Base-by-base conservation (phyloP, 1,139 yeast genomes). In the Kodamaea sp. region DNA sequence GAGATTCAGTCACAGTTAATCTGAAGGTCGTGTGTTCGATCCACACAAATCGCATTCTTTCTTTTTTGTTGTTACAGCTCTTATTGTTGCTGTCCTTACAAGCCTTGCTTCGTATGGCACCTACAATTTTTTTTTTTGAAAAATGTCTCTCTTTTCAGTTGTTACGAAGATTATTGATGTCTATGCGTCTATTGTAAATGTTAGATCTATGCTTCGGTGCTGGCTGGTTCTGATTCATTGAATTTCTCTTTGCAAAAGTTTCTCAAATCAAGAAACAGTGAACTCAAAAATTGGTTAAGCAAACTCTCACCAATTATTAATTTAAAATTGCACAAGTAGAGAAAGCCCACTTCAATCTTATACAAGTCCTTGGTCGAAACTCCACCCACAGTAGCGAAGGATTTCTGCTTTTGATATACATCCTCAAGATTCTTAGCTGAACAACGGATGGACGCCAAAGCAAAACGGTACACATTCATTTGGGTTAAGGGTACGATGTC, bases 11-110 rank as follows among this genome's bases (percentile, higher is more conserved):
- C 61, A 48, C 59, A 58, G 61, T 55, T 57, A 55, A 69, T 69
- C 74, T 68, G 73, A 65, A 70, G 75, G 76, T 70, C 74, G 71
- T 70, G 75, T 69, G 76, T 70, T 70, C 76, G 74, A 70, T 70
- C 75, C 76, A 69, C 76, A 54, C 41, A 46, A 46, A 41, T 38
- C 48, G 50, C 48, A 45, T 38, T 21, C 22, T 30, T 46, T 42
- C 33, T 40, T 24, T 24, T 19, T 22, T 32, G 21, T 7, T 18
- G 21, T 18, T n/a, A n/a, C n/a, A n/a, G n/a, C n/a, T 8, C 18
- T 13, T 15, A 5, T 14, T 24, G 14, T 14, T 4, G 6, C 12
- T 14, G 9, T 5, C 9, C 7, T 11, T 24, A 14, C 7, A 9
- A 19, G 21, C 21, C n/a, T n/a, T n/a, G n/a, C n/a, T n/a, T n/a